Conservation (phyloP, 2,329 filamentous ascomycete genomes). For the Helicocarpus griseus region DNA sequence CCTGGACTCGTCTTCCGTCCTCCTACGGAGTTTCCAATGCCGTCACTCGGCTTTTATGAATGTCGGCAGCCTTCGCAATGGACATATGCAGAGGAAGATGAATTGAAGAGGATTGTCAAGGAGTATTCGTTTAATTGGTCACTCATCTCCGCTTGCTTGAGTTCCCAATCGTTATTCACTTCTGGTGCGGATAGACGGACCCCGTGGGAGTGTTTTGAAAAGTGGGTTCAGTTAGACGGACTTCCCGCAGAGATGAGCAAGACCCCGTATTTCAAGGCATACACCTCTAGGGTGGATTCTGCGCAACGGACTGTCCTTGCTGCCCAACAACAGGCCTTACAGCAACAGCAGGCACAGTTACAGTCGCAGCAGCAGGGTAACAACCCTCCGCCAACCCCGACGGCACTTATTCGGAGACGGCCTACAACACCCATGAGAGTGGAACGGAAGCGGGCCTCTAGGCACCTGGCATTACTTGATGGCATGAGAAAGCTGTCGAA, state of each 20-base stretch:
- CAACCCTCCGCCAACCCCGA: conserved; percentile 38
- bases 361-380: conserved; percentile 29
- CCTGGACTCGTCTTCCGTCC: conserved; percentile 88
- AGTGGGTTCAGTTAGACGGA: conserved; percentile 88
- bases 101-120: conserved; percentile 71
- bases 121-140: conserved; percentile 98
- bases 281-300: conserved; percentile 53
- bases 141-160: conserved; percentile 73
- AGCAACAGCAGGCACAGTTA: conserved; percentile 44
- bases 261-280: conserved; percentile 84
- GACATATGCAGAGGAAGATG: conserved; percentile 83
- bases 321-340: conserved; percentile 43
- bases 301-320: conserved; percentile 51
- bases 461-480: conserved; percentile 81
- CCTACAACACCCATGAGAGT: conserved; percentile 72
- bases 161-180: conserved; percentile 63
- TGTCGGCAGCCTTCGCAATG: conserved; percentile 79
- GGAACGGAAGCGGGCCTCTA: conserved; percentile 74
- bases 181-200: conserved; percentile 83
- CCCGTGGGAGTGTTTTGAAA: conserved; percentile 97
- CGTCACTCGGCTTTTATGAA: conserved; percentile 82
- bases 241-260: conserved; percentile 89
- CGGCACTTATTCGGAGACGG: conserved; percentile 53
- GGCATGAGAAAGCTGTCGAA: conserved; percentile 92
- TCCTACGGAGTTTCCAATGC: conserved; percentile 86